Evolutionary conservation across 331 rosid genomes (phyloP).

Genomic region (Quercus lobata): DNA sequence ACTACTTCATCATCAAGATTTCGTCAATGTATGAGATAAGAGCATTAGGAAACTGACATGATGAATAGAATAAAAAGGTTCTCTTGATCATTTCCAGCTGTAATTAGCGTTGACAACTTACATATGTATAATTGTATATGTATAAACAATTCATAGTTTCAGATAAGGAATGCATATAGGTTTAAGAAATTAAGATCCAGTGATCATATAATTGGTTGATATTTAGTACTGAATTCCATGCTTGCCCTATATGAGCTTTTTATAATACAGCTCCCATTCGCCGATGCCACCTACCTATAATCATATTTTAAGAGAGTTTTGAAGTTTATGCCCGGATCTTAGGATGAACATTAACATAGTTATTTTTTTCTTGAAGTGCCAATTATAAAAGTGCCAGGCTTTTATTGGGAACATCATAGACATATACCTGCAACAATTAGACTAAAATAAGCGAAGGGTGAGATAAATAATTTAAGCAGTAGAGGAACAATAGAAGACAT

Average conservation of each 20-base stretch:
- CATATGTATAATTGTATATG: neutral
- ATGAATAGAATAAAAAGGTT: neutral
- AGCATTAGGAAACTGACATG: neutral
- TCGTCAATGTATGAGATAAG: neutral
- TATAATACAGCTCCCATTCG: neutral
- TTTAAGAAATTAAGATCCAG: neutral
- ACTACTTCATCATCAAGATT: slow-evolving; percentile 2
- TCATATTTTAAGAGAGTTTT: neutral
- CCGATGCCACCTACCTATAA: slow-evolving; percentile 6
- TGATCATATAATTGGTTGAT: neutral
- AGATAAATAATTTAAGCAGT: neutral
- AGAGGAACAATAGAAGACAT: neutral
- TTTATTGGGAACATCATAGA: neutral
- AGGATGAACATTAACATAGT: too few relatives aligned
- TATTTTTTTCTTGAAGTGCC: neutral
- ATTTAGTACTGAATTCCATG: neutral
- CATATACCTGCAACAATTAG: neutral
- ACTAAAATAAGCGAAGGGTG: neutral
- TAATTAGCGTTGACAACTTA: neutral
- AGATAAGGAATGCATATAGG: neutral
- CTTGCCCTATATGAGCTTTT: neutral
- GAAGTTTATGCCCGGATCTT: neutral
- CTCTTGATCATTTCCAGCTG: slow-evolving; percentile 13
- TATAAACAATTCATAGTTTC: slow-evolving; percentile 4
- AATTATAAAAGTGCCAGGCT: neutral